Percentiles rank a stretch among this genome's conserved stretches.
Evolutionary conservation across 495 filamentous ascomycete genomes (phyloP).

Genomic region (Aspergillus nanangensis): DNA sequence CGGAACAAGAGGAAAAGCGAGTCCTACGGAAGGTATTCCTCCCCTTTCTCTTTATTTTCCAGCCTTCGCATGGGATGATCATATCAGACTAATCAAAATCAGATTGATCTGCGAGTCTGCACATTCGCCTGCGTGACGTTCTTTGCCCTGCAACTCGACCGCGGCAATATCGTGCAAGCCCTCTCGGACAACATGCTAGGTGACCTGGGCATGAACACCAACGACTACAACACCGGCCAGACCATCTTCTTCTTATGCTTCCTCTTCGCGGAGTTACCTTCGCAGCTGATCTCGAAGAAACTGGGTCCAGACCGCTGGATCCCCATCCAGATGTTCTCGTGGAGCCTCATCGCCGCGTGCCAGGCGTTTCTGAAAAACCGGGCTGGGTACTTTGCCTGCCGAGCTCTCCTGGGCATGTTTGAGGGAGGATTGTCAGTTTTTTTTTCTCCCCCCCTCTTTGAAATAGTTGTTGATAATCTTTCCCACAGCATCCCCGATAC

Average conservation of each 20-base stretch:
- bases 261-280: conserved; percentile 66
- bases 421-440: conserved; percentile 65
- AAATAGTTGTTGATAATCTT: background rate
- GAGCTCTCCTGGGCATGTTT: conserved; percentile 65
- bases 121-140: conserved; percentile 73
- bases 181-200: conserved; percentile 66
- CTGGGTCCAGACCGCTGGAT: conserved; percentile 85
- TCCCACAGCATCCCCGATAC: conserved; percentile 38
- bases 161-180: conserved; percentile 69
- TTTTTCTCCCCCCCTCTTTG: background rate
- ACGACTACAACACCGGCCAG: conserved; percentile 76
- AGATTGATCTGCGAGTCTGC: conserved; percentile 55
- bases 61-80: too few species aligned
- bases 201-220: conserved; percentile 57
- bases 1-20: conserved; percentile 60
- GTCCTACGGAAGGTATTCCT: conserved; percentile 57
- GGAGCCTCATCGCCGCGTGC: conserved; percentile 65
- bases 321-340: conserved; percentile 73
- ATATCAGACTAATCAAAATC: too few species aligned
- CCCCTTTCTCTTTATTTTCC: too few species aligned
- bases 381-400: conserved; percentile 57
- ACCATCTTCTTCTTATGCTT: conserved; percentile 67
- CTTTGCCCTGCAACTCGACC: conserved; percentile 77
- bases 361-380: conserved; percentile 63
- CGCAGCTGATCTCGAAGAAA: conserved; percentile 67